Conservation (phyloP, 1,284 basidiomycete genomes). For the Trametes polyzona region DNA sequence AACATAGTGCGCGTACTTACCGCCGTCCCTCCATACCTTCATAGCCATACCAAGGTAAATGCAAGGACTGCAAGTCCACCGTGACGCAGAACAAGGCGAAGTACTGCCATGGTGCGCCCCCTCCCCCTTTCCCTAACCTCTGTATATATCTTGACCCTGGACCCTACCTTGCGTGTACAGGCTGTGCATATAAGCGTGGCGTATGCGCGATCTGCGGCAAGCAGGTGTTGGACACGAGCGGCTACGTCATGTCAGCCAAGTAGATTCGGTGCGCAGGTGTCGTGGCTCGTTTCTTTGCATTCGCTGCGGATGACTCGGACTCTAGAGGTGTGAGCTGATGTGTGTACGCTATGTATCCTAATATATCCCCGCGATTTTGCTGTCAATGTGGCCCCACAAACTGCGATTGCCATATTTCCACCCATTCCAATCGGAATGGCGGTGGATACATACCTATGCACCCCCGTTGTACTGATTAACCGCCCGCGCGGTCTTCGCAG, state of each 20-base stretch:
- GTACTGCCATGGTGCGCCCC: constrained; percentile 76
- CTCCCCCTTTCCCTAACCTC: background rate
- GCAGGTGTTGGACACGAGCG: constrained; percentile 77
- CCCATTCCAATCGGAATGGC: too few relatives aligned
- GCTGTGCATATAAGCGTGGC: constrained; percentile 85
- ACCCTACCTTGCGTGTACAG: constrained; percentile 42
- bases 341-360: constrained; percentile 25
- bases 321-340: constrained; percentile 23
- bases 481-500: too few relatives aligned
- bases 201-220: constrained; percentile 85
- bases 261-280: constrained; percentile 36
- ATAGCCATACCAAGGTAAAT: constrained; percentile 81
- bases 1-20: constrained; percentile 6
- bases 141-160: background rate
- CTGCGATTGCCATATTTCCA: too few relatives aligned
- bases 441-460: too few relatives aligned
- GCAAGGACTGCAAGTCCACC: constrained; percentile 81
- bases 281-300: background rate
- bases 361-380: constrained; percentile 1
- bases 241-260: constrained; percentile 84
- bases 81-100: constrained; percentile 83
- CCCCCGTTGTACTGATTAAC: too few relatives aligned
- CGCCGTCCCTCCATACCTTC: constrained; percentile 11
- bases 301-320: constrained; percentile 12
- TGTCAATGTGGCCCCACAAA: background rate